Evolutionary conservation across 441 rosid species (phyloP), one percentile per base, ranked within the genome.

Genomic region (Pelargonium hybrid): DNA sequence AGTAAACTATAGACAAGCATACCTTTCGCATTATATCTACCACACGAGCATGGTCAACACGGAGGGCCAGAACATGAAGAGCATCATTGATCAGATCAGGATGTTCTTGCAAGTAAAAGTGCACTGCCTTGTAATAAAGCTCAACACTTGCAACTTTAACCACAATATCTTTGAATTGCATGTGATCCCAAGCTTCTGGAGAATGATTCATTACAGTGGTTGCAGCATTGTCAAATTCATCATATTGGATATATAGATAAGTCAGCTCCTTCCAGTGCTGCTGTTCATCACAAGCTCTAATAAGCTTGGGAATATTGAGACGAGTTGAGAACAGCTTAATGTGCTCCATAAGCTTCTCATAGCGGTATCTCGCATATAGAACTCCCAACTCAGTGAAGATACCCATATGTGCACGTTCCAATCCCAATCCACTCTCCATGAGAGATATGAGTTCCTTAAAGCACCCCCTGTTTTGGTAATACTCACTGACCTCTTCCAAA

Each of bases 391-490:
- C 98, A 0, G 99, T 95, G 78, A 95, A 95, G 70, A 95, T 95
- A 41, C 99, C 99, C 99, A 95, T 95, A 84, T 95, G 99, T 67
- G 99, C 99, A 45, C 99, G 97, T 82, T 95, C 99, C 64, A 95
- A 82, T 29, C 99, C 99, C 66, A 95, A 78, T 64, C 99, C 99
- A 77, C 99, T 95, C 86, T 95, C 99, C 98, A 92, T 95, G 62
- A 95, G 97, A 70, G 99, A 92, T 76, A 95, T 95, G 61, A 95
- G 77, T 74, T 95, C 99, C 75, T 84, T 95, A 82, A 95, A 95
- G 86, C 96, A 87, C 69, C 99, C 99, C 82, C 97, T 88, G 83
- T 90, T 92, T 88, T 95, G 99, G 82, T 95, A 95, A 82, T 74
- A 95, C 73, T 95, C 98, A 41, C 99, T 92, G 65, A 95, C 98